Evolutionary conservation across 2,329 filamentous ascomycete species (phyloP).

Genomic region (Trichophyton rubrum): DNA sequence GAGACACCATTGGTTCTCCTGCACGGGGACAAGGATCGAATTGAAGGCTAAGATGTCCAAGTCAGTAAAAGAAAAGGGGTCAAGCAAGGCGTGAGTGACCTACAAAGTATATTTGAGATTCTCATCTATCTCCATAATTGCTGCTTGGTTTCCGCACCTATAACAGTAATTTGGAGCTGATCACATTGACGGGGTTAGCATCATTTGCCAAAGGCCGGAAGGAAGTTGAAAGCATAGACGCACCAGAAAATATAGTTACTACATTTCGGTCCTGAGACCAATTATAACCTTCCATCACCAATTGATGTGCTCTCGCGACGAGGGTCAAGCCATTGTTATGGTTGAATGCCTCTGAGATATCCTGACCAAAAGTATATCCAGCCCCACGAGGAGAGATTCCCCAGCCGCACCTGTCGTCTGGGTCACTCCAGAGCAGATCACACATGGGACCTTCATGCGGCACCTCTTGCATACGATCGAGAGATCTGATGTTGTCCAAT

Average conservation of each 20-base stretch:
- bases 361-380: constrained; percentile 54
- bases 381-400: constrained; percentile 56
- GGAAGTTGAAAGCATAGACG: not conserved
- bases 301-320: constrained; percentile 60
- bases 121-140: constrained; percentile 99
- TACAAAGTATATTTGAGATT: constrained; percentile 99
- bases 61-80: constrained; percentile 2
- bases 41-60: constrained; percentile 58
- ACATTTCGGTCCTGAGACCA: constrained; percentile 93
- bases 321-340: constrained; percentile 61
- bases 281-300: constrained; percentile 70
- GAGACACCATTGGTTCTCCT: constrained; percentile 96
- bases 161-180: constrained; percentile 89
- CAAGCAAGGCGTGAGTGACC: constrained; percentile 30
- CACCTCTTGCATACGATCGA: constrained; percentile 62
- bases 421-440: constrained; percentile 65
- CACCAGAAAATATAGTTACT: constrained; percentile 51
- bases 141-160: constrained; percentile 94
- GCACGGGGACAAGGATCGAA: constrained; percentile 97
- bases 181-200: not conserved
- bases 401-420: constrained; percentile 59
- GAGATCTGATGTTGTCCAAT: constrained; percentile 61
- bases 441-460: constrained; percentile 67
- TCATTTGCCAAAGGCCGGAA: not conserved
- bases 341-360: constrained; percentile 64